phyloP scores from a whole-genome alignment of 164 flowering plant genomes.

The Vitis rupestris region DNA sequence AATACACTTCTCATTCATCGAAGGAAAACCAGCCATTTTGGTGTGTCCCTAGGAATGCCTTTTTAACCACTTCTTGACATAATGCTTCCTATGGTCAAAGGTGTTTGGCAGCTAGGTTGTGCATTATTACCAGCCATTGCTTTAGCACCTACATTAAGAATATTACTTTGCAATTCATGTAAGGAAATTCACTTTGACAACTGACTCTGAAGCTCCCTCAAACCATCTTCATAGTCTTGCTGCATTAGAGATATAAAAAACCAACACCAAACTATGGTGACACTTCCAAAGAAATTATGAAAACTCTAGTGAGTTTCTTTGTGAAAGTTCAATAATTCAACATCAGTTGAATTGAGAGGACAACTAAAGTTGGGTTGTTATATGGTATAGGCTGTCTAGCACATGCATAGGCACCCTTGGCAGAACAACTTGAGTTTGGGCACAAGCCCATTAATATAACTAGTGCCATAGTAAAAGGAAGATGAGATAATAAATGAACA shows the following conservation, averaged over 20 bases:
- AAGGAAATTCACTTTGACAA: slow-evolving; percentile 35
- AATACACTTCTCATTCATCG: slow-evolving; percentile 28
- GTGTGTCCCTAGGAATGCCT: slow-evolving; percentile 11
- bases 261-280: background rate
- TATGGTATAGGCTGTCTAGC: too few species aligned
- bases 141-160: slow-evolving; percentile 10
- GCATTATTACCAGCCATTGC: slow-evolving; percentile 9
- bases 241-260: slow-evolving; percentile 14
- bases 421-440: too few species aligned
- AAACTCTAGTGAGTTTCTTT: background rate
- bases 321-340: too few species aligned
- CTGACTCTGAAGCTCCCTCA: slow-evolving; percentile 36
- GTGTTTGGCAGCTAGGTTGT: slow-evolving; percentile 10
- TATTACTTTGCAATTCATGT: slow-evolving; percentile 21
- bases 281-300: background rate
- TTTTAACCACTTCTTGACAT: slow-evolving; percentile 38
- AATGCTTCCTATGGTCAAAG: slow-evolving; percentile 18
- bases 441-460: too few species aligned
- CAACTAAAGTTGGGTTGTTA: too few species aligned
- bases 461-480: too few species aligned
- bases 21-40: slow-evolving; percentile 11
- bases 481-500: too few species aligned
- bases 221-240: slow-evolving; percentile 40
- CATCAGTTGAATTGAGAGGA: too few species aligned
- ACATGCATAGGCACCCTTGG: too few species aligned